A percentile compares a stretch with the other conserved stretches of the same genome.
phyloP scores from a whole-genome alignment of 2,329 filamentous ascomycete species.

The Colletotrichum sp. region DNA sequence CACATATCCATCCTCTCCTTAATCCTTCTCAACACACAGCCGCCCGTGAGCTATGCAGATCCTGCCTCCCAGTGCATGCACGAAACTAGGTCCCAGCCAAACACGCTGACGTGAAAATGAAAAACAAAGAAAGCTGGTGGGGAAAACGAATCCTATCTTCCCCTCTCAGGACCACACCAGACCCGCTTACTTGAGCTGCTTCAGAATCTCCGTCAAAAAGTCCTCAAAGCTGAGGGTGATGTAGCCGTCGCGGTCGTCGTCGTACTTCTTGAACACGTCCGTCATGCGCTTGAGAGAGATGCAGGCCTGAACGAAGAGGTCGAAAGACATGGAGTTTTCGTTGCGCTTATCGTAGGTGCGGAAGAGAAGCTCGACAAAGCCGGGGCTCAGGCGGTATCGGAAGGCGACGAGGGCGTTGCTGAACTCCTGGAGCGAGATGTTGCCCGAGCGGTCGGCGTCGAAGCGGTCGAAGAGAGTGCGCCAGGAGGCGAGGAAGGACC shows the following conservation, averaged over 20 bases:
- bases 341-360: slow-evolving; percentile 82
- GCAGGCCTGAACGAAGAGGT: slow-evolving; percentile 96
- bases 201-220: slow-evolving; percentile 73
- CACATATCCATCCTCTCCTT: neutral
- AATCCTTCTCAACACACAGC: neutral
- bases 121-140: neutral
- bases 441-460: slow-evolving; percentile 84
- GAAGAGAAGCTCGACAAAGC: slow-evolving; percentile 87
- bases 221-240: slow-evolving; percentile 85
- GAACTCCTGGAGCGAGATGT: slow-evolving; percentile 87
- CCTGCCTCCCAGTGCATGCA: neutral
- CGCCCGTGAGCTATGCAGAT: neutral
- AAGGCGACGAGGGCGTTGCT: slow-evolving; percentile 90
- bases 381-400: slow-evolving; percentile 85
- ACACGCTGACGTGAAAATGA: neutral
- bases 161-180: neutral
- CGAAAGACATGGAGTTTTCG: slow-evolving; percentile 82
- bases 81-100: neutral
- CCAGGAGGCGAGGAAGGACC: slow-evolving; percentile 96
- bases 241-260: slow-evolving; percentile 94
- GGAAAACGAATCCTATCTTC: neutral
- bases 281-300: slow-evolving; percentile 98
- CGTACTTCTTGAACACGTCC: slow-evolving; percentile 98
- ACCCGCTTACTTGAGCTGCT: slow-evolving; percentile 57
- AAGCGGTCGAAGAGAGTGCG: slow-evolving; percentile 94